Evolutionary conservation across 805 yeast genomes (phyloP).

Genomic region (Sugiyamaella mastotermitis): DNA sequence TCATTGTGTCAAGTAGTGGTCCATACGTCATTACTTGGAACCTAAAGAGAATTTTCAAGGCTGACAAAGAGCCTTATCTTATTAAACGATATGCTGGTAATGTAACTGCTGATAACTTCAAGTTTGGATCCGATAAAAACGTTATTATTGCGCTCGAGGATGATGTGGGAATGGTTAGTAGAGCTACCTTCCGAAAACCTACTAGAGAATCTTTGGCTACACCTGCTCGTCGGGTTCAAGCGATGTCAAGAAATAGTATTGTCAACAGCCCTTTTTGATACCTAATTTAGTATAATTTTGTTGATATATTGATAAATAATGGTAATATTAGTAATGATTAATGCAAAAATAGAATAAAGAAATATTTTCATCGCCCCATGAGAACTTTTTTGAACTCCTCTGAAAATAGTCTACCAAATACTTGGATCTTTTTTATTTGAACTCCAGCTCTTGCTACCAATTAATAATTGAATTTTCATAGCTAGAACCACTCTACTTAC

Average conservation of each 20-base stretch:
- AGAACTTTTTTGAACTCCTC: conserved; percentile 19
- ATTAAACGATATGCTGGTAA: conserved; percentile 56
- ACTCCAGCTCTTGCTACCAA: conserved; percentile 7
- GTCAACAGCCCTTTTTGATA: conserved; percentile 25
- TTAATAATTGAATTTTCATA: not conserved
- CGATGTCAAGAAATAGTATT: conserved; percentile 19
- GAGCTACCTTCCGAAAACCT: conserved; percentile 53
- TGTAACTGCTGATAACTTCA: conserved; percentile 74
- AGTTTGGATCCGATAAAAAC: conserved; percentile 62
- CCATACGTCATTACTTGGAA: conserved; percentile 83
- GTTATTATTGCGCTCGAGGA: conserved; percentile 69
- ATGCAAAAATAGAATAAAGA: not conserved
- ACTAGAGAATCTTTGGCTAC: conserved; percentile 41
- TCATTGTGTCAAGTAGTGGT: conserved; percentile 73
- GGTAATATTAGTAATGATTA: not conserved
- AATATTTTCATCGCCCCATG: conserved; percentile 5
- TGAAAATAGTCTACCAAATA: conserved; percentile 16
- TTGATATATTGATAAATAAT: not conserved
- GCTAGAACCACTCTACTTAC: conserved; percentile 1
- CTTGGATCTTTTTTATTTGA: conserved; percentile 14
- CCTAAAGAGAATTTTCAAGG: conserved; percentile 49
- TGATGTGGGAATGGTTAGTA: conserved; percentile 68
- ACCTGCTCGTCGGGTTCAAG: conserved; percentile 19
- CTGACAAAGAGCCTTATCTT: conserved; percentile 50
- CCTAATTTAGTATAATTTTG: conserved; percentile 1